phyloP scores from a whole-genome alignment of 345 rosid species.

The Gossypium sturtianum region DNA sequence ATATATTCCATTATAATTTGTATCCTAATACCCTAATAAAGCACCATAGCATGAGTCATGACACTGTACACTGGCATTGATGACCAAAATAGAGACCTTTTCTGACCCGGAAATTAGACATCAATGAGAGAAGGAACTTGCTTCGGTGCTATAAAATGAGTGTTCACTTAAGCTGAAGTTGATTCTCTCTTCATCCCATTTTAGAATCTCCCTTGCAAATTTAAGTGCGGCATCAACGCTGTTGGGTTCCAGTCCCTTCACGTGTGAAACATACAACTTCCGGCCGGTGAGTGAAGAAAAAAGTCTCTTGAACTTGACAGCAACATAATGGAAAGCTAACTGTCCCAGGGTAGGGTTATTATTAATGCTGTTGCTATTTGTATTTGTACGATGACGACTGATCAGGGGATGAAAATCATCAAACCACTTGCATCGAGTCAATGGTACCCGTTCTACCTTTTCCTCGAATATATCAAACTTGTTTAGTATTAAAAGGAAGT shows the following conservation, averaged over 20 bases:
- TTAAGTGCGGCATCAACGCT: constrained; percentile 66
- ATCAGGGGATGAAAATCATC: constrained; percentile 78
- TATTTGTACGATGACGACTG: constrained; percentile 44
- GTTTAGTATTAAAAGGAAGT: constrained; percentile 80
- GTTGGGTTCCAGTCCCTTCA: constrained; percentile 58
- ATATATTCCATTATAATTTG: constrained; percentile 1
- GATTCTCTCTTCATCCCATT: constrained; percentile 82
- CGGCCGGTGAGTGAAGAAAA: constrained; percentile 66
- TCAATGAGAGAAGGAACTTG: constrained; percentile 35
- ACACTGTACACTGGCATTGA: constrained; percentile 19
- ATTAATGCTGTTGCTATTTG: constrained; percentile 51
- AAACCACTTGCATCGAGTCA: constrained; percentile 76
- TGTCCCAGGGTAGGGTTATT: constrained; percentile 71
- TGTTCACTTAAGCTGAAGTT: constrained; percentile 33
- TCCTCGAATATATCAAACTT: constrained; percentile 82
- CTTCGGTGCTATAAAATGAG: constrained; percentile 43
- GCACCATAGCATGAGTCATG: background rate
- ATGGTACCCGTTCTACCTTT: constrained; percentile 60
- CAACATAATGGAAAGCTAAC: constrained; percentile 71
- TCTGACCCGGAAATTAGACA: background rate
- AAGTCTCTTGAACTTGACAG: constrained; percentile 81
- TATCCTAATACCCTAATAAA: background rate
- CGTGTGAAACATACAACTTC: constrained; percentile 59
- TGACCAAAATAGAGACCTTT: background rate
- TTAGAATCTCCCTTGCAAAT: constrained; percentile 80